A percentile compares a stretch with the other conserved stretches of the same genome.
Conservation (phyloP, 805 yeast species). For the Spathaspora sp. region DNA sequence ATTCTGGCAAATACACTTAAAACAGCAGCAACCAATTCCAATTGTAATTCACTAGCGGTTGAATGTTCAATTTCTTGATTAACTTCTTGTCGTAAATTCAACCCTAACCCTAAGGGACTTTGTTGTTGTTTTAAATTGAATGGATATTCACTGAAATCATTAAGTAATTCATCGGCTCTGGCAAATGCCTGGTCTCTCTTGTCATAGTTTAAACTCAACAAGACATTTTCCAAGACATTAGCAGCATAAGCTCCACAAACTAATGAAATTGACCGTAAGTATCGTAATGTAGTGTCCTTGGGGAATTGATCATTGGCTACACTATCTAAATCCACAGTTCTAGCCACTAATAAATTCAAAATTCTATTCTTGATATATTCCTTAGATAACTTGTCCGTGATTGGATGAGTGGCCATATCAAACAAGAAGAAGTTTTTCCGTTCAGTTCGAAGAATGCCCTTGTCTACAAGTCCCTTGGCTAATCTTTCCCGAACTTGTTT, state of each 20-base stretch:
- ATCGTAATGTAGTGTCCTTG: conserved; percentile 59
- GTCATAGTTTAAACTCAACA: conserved; percentile 73
- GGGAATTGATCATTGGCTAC: conserved; percentile 58
- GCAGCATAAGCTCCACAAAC: conserved; percentile 94
- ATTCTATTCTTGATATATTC: conserved; percentile 75
- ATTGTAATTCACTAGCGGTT: conserved; percentile 54
- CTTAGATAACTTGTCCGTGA: conserved; percentile 81
- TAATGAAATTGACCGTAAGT: conserved; percentile 74
- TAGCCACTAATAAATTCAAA: conserved; percentile 62
- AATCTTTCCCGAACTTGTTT: conserved; percentile 96
- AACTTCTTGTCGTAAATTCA: conserved; percentile 61
- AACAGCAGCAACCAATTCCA: conserved; percentile 93
- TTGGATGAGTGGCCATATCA: conserved; percentile 98
- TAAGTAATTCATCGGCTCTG: conserved; percentile 88
- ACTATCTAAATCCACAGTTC: conserved; percentile 54
- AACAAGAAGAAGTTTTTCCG: conserved; percentile 89
- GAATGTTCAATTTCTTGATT: conserved; percentile 49
- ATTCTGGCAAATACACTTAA: conserved; percentile 84
- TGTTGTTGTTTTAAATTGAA: conserved; percentile 51
- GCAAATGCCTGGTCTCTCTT: conserved; percentile 89
- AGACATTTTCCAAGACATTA: conserved; percentile 88
- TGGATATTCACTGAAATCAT: conserved; percentile 82
- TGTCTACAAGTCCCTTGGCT: conserved; percentile 95
- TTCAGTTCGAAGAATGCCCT: conserved; percentile 94
- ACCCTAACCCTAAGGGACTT: conserved; percentile 66